Base-by-base conservation (phyloP, 1,284 basidiomycete genomes). In the Ustilago crameri region DNA sequence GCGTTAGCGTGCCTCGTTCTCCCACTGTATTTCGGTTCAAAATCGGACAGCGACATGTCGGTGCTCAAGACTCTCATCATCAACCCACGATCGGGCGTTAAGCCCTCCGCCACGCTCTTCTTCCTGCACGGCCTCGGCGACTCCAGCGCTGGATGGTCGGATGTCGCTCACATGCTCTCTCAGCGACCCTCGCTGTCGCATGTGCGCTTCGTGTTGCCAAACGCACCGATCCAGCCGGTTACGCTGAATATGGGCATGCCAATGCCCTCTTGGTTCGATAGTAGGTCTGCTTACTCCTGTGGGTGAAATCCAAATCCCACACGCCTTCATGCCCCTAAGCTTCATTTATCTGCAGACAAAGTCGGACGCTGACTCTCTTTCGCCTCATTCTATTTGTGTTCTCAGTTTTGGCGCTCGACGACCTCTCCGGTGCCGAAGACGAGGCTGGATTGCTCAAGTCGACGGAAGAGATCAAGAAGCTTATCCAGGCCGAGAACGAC, bases 211-310 rank as follows among this genome's bases (percentile, higher is more conserved):
- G 74, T 83, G 23, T 71, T 83, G 49, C 81, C 81, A 30, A 80
- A 80, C n/a, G 77, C 81, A 8, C 81, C 81, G 34, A 62, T 80
- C 23, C 79, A 78, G 69, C 80, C 81, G 4, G 79, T 83, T 10
- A 72, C 80, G 37, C 60, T 83, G 26, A 83, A 83, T 48, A 78
- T 80, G 71, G 80, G 80, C 44, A 80, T 81, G 80, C 64, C 63
- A 42, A 83, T 83, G 81, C 78, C 80, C 9, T 74, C 73, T 7
- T 83, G 81, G 81, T 82, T 82, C 56, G 81, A 82, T 55, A 76
- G 78, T 79, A 75, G 67, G 76, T 79, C 67, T 45, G 68, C 68
- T 22, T 65, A 69, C 40, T 73, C 69, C 51, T 73, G 67, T 70
- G 71, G 52, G 51, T 70, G 55, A 37, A 18, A 1, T 15, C 54